Evolutionary conservation across 1,284 basidiomycete species (phyloP).

Genomic region (Malassezia sp.): DNA sequence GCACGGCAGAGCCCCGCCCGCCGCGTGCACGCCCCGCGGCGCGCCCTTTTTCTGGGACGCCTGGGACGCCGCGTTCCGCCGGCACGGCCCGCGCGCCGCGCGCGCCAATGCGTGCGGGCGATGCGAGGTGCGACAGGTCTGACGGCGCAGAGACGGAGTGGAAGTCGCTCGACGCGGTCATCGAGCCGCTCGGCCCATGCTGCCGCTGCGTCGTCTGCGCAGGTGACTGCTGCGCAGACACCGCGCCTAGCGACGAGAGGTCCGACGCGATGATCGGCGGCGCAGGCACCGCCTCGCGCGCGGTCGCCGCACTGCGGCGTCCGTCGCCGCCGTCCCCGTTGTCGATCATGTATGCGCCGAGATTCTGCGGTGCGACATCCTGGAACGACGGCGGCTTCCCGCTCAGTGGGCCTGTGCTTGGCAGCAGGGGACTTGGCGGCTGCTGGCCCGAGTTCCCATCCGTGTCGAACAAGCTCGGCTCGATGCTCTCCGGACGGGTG

Average conservation of each 20-base stretch:
- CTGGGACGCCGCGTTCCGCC: background rate
- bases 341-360: background rate
- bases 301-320: no score
- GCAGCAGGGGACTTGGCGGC: constrained; percentile 13
- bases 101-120: constrained; percentile 2
- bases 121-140: background rate
- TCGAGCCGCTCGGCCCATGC: no score
- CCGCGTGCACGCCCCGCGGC: background rate
- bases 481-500: constrained; percentile 12
- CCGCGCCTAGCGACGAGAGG: no score
- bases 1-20: background rate
- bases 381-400: constrained; percentile 5
- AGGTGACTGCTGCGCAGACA: background rate
- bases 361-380: no score
- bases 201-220: background rate
- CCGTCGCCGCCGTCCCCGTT: background rate
- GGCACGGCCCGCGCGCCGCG: no score
- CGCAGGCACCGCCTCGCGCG: no score
- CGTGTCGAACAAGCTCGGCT: constrained; percentile 15
- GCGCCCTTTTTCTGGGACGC: background rate
- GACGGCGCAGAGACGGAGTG: background rate
- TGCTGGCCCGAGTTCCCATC: constrained; percentile 5
- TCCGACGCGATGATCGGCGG: no score
- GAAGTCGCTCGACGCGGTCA: constrained; percentile 2
- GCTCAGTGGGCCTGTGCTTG: constrained; percentile 13